These are phyloP conservation scores for Colletotrichum lupini DNA, from an alignment of 2,329 filamentous ascomycete species.

Conservation along the genomic window DNA sequence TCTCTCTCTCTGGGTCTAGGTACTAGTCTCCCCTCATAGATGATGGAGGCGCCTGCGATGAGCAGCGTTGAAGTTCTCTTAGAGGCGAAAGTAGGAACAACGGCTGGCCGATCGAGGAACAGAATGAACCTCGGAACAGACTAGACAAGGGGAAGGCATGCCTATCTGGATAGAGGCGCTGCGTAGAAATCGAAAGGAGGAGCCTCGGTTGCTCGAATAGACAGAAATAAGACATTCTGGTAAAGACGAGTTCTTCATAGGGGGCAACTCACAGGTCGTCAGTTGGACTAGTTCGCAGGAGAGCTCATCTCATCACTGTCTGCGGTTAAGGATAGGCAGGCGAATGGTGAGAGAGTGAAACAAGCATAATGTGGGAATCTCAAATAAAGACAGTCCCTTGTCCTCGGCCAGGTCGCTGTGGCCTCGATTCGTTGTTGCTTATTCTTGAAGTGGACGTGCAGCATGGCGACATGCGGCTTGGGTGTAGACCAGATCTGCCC, in stretches of 20 bases:
- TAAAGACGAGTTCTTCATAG: slow-evolving; percentile 1
- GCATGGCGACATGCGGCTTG: slow-evolving; percentile 18
- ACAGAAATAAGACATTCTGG: slow-evolving; percentile 30
- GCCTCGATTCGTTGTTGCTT: slow-evolving; percentile 25
- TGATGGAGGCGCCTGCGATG: slow-evolving; percentile 26
- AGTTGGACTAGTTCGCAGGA: neutral
- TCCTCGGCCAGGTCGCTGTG: slow-evolving; percentile 7
- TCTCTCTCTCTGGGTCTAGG: slow-evolving; percentile 5
- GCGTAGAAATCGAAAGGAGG: neutral
- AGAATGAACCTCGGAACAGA: neutral
- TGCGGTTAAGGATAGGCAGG: neutral
- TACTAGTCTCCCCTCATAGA: slow-evolving; percentile 18
- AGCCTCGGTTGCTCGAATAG: slow-evolving; percentile 22
- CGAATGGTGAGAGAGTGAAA: slow-evolving; percentile 30
- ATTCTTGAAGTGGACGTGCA: slow-evolving; percentile 24
- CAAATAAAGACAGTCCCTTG: slow-evolving; percentile 30
- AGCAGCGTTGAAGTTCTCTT: neutral
- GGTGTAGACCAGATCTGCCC: slow-evolving; percentile 23
- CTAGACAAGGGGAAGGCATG: neutral
- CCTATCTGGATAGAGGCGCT: neutral
- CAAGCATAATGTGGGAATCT: slow-evolving; percentile 26
- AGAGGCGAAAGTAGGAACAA: neutral
- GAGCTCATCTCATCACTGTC: neutral
- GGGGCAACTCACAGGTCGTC: neutral
- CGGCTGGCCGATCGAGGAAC: neutral